These are phyloP conservation scores for Hanseniaspora meyeri DNA, from an alignment of 805 yeast species.

Conservation along the genomic window DNA sequence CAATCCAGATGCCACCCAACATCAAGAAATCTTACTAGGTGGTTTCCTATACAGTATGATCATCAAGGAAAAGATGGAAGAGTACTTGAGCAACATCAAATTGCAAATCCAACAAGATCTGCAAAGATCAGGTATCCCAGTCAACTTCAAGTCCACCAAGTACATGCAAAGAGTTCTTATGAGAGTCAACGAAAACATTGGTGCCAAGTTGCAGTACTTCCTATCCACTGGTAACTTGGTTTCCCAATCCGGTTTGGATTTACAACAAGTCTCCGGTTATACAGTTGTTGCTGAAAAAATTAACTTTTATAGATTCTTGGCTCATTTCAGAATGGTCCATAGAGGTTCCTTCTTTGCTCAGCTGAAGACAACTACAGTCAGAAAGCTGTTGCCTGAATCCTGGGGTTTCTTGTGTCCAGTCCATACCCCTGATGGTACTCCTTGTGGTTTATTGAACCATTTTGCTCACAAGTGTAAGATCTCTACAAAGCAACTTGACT, in stretches of 20 bases:
- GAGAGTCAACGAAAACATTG: slow-evolving; percentile 84
- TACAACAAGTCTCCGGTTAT: slow-evolving; percentile 95
- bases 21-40: slow-evolving; percentile 90
- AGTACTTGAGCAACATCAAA: slow-evolving; percentile 63
- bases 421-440: slow-evolving; percentile 99
- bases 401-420: slow-evolving; percentile 99
- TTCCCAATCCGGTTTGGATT: slow-evolving; percentile 91
- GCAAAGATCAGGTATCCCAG: slow-evolving; percentile 56
- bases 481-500: slow-evolving; percentile 66
- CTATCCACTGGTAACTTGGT: slow-evolving; percentile 94
- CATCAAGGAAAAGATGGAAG: slow-evolving; percentile 90
- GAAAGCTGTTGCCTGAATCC: slow-evolving; percentile 91
- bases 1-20: slow-evolving; percentile 98
- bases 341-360: slow-evolving; percentile 99
- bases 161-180: slow-evolving; percentile 68
- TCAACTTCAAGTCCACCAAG: slow-evolving; percentile 71
- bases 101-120: slow-evolving; percentile 69
- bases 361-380: slow-evolving; percentile 90
- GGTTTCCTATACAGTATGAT: slow-evolving; percentile 96
- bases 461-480: slow-evolving; percentile 89
- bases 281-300: slow-evolving; percentile 98
- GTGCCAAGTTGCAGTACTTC: slow-evolving; percentile 87
- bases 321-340: slow-evolving; percentile 99
- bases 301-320: slow-evolving; percentile 88
- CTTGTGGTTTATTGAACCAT: slow-evolving; percentile 95